Evolutionary conservation across 768 basidiomycete species (phyloP).

Genomic region (Pulveroboletus sp.): DNA sequence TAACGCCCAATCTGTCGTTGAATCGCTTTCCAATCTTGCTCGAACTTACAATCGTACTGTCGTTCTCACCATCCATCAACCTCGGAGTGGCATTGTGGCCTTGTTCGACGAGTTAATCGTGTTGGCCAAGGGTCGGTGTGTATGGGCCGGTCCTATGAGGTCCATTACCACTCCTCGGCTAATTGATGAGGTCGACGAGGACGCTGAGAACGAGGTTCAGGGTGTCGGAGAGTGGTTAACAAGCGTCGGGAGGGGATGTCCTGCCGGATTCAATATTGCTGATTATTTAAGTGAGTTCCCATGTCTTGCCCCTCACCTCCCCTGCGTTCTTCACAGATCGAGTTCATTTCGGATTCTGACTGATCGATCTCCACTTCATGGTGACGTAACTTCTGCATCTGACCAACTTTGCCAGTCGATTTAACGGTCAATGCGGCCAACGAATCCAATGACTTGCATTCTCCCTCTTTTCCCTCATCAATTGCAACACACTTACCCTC

Average conservation of each 20-base stretch:
- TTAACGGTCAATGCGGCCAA: slow-evolving; percentile 59
- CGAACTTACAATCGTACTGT: slow-evolving; percentile 90
- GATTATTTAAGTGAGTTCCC: slow-evolving; percentile 81
- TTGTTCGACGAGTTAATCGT: slow-evolving; percentile 90
- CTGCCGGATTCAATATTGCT: slow-evolving; percentile 93
- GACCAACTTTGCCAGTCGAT: slow-evolving; percentile 47
- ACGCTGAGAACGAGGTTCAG: slow-evolving; percentile 16
- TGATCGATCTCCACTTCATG: neutral
- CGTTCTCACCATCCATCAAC: slow-evolving; percentile 97
- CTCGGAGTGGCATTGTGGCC: slow-evolving; percentile 94
- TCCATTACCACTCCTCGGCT: slow-evolving; percentile 6
- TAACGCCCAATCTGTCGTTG: slow-evolving; percentile 94
- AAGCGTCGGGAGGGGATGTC: slow-evolving; percentile 76
- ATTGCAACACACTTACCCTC: slow-evolving; percentile 27
- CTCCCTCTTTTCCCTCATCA: slow-evolving; percentile 32
- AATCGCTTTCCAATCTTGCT: slow-evolving; percentile 80
- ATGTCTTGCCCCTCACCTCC: neutral
- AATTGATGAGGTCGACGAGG: slow-evolving; percentile 4
- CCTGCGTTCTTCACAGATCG: neutral
- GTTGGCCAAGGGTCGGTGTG: slow-evolving; percentile 70
- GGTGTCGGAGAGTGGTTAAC: slow-evolving; percentile 60
- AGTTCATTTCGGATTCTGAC: neutral
- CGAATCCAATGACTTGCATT: slow-evolving; percentile 28
- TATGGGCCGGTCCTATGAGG: slow-evolving; percentile 30
- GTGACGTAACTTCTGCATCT: neutral